Percentiles rank a stretch among this genome's conserved stretches.
Conservation (phyloP, 805 yeast species). For the Metschnikowia continentalis region DNA sequence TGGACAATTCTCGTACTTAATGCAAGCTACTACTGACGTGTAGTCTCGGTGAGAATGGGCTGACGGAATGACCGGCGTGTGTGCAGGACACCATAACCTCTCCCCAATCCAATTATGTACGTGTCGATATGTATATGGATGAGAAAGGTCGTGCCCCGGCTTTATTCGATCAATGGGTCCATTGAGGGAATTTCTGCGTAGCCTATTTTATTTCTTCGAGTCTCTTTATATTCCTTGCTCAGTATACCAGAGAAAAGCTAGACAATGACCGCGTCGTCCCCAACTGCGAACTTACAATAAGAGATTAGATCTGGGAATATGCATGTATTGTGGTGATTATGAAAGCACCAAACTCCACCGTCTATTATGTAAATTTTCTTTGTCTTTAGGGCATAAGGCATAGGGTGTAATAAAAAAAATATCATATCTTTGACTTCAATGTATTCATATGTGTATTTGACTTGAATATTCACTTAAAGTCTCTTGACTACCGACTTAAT, state of each 20-base stretch:
- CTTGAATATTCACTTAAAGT: too few species aligned
- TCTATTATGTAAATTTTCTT: too few species aligned
- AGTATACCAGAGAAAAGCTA: not conserved
- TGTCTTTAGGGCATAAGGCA: too few species aligned
- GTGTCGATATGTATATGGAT: not conserved
- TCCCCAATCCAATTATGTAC: not conserved
- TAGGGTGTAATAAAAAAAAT: too few species aligned
- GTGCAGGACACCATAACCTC: not conserved
- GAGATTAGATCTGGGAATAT: not conserved
- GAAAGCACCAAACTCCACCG: too few species aligned
- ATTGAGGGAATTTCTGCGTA: not conserved
- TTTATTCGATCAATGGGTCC: too few species aligned
- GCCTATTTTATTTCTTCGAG: not conserved
- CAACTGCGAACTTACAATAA: not conserved
- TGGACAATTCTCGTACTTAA: not conserved
- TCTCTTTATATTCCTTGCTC: not conserved
- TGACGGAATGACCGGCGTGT: not conserved
- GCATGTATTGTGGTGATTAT: not conserved
- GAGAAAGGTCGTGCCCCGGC: too few species aligned
- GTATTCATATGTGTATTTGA: too few species aligned
- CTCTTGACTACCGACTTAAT: too few species aligned
- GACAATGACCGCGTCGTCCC: not conserved
- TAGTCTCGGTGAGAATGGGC: conserved; percentile 2
- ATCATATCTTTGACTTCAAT: too few species aligned
- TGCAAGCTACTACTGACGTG: not conserved